Base-by-base conservation (phyloP, 108 stramenopile species). In the Pseudonitzschia pungens region DNA sequence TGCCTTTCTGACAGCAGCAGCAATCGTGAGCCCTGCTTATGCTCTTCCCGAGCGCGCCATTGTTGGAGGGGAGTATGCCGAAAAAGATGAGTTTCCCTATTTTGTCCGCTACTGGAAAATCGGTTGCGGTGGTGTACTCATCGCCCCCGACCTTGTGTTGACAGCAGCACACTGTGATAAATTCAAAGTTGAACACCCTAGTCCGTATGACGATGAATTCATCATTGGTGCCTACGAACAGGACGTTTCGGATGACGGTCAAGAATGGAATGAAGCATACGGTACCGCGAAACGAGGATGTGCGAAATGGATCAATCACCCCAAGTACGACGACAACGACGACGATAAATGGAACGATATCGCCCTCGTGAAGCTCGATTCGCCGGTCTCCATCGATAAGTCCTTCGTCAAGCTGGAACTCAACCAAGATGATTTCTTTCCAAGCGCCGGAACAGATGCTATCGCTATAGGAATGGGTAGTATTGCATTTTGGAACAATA, bases 41-140 rank as follows among this genome's bases (percentile, higher is more conserved):
- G n/a, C n/a, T n/a, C n/a, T n/a, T n/a, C 45, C 45, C 45, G 45
- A 48, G 45, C 56, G 69, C 15, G 36, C 36, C 36, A 65, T 65
- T 21, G 36, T 65, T 12, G 33, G 33, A 14, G 64, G 64, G 14
- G 24, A 7, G 9, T 1, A 6, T 3, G 5, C 33, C 24, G 64
- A 65, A 26, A 2, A 8, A 5, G 33, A 18, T 3, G 33, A 65
- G 18, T 65, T 65, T 14, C 64, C 64, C 20, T 65, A 65, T 65
- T 65, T 36, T 65, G 64, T 36, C 11, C 2, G 16, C 11, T n/a
- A n/a, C n/a, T n/a, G n/a, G n/a, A 14, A 2, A 3, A 16, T 14
- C 1, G 1, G 41, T 14, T 43, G 64, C n/a, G 64, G 41, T 11
- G 41, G 33, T 42, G 31, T n/a, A 8, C 36, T 65, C 32, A 40